Conservation (phyloP, 257 asterid genomes). For the Lycium barbarum region DNA sequence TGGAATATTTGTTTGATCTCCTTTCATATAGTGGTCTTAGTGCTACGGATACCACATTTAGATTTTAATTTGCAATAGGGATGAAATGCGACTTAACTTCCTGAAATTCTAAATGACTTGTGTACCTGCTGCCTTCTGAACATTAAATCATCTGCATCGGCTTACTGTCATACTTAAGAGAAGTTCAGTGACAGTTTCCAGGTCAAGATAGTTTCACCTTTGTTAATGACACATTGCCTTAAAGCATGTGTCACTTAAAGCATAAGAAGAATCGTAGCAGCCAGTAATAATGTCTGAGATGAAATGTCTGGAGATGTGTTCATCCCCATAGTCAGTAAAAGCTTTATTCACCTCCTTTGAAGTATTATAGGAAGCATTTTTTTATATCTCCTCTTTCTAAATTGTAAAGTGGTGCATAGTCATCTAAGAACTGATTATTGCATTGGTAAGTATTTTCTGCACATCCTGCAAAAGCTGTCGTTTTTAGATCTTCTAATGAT, state of each 20-base stretch:
- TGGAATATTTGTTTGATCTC: slow-evolving; percentile 1
- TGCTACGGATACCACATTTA: not conserved
- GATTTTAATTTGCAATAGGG: slow-evolving; percentile 3
- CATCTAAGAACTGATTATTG: not conserved
- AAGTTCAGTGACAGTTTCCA: slow-evolving; percentile 11
- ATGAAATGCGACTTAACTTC: not conserved
- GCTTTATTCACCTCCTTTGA: not conserved
- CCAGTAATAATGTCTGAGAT: not conserved
- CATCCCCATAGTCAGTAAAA: not conserved
- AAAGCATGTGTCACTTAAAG: not conserved
- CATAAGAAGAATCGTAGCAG: not conserved
- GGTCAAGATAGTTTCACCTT: slow-evolving; percentile 3
- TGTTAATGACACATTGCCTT: not conserved
- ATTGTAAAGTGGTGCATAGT: slow-evolving; percentile 13
- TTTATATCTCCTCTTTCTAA: slow-evolving; percentile 4
- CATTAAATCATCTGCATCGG: not conserved
- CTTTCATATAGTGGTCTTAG: slow-evolving; percentile 16
- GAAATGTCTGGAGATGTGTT: not conserved
- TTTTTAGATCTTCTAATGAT: slow-evolving; percentile 2
- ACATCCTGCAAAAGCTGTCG: not conserved
- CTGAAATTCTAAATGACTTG: not conserved
- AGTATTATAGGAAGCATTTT: not conserved
- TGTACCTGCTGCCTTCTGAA: slow-evolving; percentile 10
- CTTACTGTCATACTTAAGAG: slow-evolving; percentile 14
- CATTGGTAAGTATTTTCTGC: not conserved